Conservation (phyloP, 495 filamentous ascomycete species). For the Oleoguttula mirabilis region DNA sequence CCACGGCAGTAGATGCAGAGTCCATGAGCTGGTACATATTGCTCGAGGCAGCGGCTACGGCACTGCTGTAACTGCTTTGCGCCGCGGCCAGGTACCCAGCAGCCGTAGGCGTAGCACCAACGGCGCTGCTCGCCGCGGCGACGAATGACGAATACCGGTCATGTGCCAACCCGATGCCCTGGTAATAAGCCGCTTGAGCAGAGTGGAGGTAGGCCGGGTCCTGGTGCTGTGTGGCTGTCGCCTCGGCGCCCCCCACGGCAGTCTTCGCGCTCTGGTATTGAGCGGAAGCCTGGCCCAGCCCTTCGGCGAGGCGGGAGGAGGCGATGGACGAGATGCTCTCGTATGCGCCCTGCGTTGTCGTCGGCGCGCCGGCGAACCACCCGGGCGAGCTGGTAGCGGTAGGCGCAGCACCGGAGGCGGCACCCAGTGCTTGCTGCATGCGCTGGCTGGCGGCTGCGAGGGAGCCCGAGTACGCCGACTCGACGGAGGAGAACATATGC, state of each 20-base stretch:
- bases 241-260: conserved; percentile 45
- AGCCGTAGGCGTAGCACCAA: conserved; percentile 39
- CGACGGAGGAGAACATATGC: conserved; percentile 53
- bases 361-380: conserved; percentile 26
- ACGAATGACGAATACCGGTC: conserved; percentile 65
- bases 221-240: conserved; percentile 39
- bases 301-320: conserved; percentile 51
- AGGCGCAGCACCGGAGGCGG: conserved; percentile 28
- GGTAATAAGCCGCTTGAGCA: conserved; percentile 62
- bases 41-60: conserved; percentile 37
- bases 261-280: conserved; percentile 50
- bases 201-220: conserved; percentile 37
- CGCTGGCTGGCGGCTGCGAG: conserved; percentile 48
- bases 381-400: conserved; percentile 22
- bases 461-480: conserved; percentile 55
- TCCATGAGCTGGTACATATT: conserved; percentile 37
- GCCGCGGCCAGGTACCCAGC: conserved; percentile 33
- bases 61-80: conserved; percentile 36
- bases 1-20: conserved; percentile 19
- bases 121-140: conserved; percentile 48
- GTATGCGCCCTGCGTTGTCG: conserved; percentile 34
- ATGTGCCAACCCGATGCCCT: conserved; percentile 63
- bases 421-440: conserved; percentile 38
- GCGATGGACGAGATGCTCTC: conserved; percentile 53
- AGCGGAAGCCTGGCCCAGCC: conserved; percentile 49